Evolutionary conservation across 805 yeast genomes (phyloP).

Genomic region (Wickerhamomyces strasburgensis): DNA sequence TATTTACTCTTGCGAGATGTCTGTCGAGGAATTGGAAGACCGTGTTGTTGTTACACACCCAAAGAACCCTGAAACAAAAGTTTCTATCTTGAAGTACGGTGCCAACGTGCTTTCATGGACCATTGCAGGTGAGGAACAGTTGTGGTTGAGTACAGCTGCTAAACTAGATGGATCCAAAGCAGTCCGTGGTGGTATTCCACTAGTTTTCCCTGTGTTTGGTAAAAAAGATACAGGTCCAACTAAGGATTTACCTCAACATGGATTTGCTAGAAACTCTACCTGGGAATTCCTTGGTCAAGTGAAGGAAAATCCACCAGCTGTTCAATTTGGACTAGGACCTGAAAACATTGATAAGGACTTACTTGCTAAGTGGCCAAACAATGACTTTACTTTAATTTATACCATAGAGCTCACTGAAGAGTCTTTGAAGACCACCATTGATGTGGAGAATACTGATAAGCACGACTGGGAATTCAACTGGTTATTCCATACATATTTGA

Average conservation of each 20-base stretch:
- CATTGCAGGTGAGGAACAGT: conserved; percentile 64
- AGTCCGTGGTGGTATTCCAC: conserved; percentile 95
- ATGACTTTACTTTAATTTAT: conserved; percentile 72
- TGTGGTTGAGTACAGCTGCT: conserved; percentile 78
- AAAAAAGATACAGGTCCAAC: conserved; percentile 58
- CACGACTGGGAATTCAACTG: conserved; percentile 80
- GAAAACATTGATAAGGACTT: conserved; percentile 67
- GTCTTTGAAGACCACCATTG: conserved; percentile 62
- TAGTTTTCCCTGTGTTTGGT: conserved; percentile 94
- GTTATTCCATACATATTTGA: conserved; percentile 89
- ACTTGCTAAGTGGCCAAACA: conserved; percentile 51
- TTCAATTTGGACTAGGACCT: conserved; percentile 88
- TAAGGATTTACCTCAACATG: conserved; percentile 83
- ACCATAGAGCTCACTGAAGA: conserved; percentile 59
- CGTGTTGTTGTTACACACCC: conserved; percentile 59
- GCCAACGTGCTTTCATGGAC: conserved; percentile 88
- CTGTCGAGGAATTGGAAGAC: conserved; percentile 61
- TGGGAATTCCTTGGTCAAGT: conserved; percentile 96
- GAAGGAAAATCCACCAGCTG: conserved; percentile 62
- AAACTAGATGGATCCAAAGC: conserved; percentile 88
- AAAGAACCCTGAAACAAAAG: conserved; percentile 45
- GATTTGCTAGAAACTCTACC: conserved; percentile 82
- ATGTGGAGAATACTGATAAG: conserved; percentile 65
- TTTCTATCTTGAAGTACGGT: conserved; percentile 76
- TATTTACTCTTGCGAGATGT: conserved; percentile 12